A percentile compares a stretch with the other conserved stretches of the same genome.
Evolutionary conservation across 2,329 filamentous ascomycete species (phyloP).

Genomic region (Fonsecaea pugnacius): DNA sequence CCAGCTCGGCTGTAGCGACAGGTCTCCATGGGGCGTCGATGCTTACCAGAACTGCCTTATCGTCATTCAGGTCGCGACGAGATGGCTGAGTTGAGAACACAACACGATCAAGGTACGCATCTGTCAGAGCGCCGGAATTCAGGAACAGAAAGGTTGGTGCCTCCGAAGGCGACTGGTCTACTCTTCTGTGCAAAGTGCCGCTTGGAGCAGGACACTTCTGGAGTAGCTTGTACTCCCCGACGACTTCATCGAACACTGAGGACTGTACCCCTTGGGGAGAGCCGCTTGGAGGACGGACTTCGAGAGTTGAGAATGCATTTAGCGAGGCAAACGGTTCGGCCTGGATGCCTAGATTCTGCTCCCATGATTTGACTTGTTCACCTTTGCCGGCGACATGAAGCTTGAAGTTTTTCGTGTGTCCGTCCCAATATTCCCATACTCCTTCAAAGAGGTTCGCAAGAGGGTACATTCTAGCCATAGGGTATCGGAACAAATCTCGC

Average conservation of each 20-base stretch:
- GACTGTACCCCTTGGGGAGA: not conserved
- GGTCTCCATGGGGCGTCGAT: slow-evolving; percentile 40
- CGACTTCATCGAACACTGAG: slow-evolving; percentile 3
- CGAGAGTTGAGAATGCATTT: slow-evolving; percentile 39
- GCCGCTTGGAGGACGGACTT: slow-evolving; percentile 2
- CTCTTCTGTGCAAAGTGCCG: slow-evolving; percentile 26
- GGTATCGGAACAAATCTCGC: slow-evolving; percentile 51
- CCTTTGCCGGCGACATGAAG: slow-evolving; percentile 46
- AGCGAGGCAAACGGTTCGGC: slow-evolving; percentile 44
- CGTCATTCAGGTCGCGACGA: slow-evolving; percentile 52
- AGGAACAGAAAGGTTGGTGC: slow-evolving; percentile 60
- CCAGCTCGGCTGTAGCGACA: not conserved
- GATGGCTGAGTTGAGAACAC: slow-evolving; percentile 55
- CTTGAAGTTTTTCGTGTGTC: slow-evolving; percentile 37
- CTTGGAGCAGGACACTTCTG: slow-evolving; percentile 29
- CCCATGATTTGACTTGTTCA: slow-evolving; percentile 44
- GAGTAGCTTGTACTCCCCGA: slow-evolving; percentile 24
- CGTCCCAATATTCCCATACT: slow-evolving; percentile 52
- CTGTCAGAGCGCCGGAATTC: slow-evolving; percentile 58
- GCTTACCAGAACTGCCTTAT: slow-evolving; percentile 52
- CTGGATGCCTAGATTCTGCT: slow-evolving; percentile 48
- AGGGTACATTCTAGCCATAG: slow-evolving; percentile 55
- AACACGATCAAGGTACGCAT: slow-evolving; percentile 56
- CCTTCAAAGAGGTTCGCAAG: slow-evolving; percentile 44
- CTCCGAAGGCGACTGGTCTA: not conserved